Conservation (phyloP, 768 basidiomycete species). For the Pleurotus pulmonarius region DNA sequence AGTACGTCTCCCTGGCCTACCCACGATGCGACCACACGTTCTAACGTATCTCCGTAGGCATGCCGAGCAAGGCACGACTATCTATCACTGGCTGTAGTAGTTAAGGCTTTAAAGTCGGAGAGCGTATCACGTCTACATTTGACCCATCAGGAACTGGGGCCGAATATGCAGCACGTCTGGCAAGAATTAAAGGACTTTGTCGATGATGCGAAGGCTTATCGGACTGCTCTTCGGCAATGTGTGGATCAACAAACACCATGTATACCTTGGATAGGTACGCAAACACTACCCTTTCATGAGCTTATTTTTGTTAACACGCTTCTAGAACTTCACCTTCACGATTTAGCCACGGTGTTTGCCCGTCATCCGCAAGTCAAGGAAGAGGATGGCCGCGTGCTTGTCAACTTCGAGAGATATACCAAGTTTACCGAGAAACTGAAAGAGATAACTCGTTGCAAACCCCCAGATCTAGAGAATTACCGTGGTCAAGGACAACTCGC, state of each 20-base stretch:
- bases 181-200: constrained; percentile 30
- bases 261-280: constrained; percentile 40
- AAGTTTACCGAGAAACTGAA: constrained; percentile 33
- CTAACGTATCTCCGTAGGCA: constrained; percentile 24
- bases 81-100: constrained; percentile 38
- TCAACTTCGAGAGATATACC: constrained; percentile 40
- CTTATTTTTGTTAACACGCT: no score
- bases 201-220: constrained; percentile 35
- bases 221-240: constrained; percentile 25
- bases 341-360: constrained; percentile 28
- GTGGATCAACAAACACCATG: constrained; percentile 20
- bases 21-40: neutral
- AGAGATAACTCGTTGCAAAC: constrained; percentile 25
- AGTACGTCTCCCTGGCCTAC: constrained; percentile 19
- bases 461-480: constrained; percentile 29
- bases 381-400: constrained; percentile 28
- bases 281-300: neutral
- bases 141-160: constrained; percentile 27
- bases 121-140: constrained; percentile 31
- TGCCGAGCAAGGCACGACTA: constrained; percentile 42
- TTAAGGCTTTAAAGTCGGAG: constrained; percentile 36
- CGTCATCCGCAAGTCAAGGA: constrained; percentile 23
- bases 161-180: constrained; percentile 22
- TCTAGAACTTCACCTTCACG: constrained; percentile 35
- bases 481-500: constrained; percentile 31